These are phyloP conservation scores for Suillus subaureus DNA, from an alignment of 768 basidiomycete species.

Conservation along the genomic window DNA sequence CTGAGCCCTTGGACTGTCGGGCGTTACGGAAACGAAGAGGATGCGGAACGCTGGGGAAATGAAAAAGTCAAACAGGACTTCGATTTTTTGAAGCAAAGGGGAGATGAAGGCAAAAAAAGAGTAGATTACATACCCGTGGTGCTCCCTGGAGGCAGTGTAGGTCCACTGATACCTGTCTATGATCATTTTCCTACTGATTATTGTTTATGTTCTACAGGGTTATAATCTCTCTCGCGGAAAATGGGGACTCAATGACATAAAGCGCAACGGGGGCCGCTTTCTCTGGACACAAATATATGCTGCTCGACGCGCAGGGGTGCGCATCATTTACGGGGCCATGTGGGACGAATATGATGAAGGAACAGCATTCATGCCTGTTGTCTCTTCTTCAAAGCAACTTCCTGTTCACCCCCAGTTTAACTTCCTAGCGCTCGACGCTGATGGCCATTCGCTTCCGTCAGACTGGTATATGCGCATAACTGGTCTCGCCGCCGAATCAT, in stretches of 20 bases:
- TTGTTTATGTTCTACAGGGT: constrained; percentile 44
- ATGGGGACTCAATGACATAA: constrained; percentile 73
- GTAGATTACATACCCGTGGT: constrained; percentile 86
- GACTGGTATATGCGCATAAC: constrained; percentile 89
- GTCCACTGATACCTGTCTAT: constrained; percentile 28
- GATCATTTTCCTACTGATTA: constrained; percentile 9
- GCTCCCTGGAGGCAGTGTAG: constrained; percentile 78
- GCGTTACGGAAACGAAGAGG: constrained; percentile 58
- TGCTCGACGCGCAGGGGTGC: constrained; percentile 59
- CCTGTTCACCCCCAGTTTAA: constrained; percentile 60
- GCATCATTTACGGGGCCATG: constrained; percentile 80
- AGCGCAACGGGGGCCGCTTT: constrained; percentile 73
- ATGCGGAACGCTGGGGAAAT: constrained; percentile 65
- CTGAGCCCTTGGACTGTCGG: constrained; percentile 87
- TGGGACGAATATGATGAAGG: constrained; percentile 93
- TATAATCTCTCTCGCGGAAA: constrained; percentile 71
- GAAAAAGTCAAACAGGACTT: constrained; percentile 66
- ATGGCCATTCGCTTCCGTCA: constrained; percentile 73
- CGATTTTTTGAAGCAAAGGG: constrained; percentile 54
- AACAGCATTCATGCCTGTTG: constrained; percentile 78
- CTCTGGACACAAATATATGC: constrained; percentile 81
- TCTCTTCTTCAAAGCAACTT: constrained; percentile 56
- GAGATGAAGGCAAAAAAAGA: constrained; percentile 48
- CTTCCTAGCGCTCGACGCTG: constrained; percentile 76
- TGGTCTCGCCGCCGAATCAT: constrained; percentile 69